Evolutionary conservation across 305 asterid species (phyloP).

Genomic region (Stenogyne calaminthoides): DNA sequence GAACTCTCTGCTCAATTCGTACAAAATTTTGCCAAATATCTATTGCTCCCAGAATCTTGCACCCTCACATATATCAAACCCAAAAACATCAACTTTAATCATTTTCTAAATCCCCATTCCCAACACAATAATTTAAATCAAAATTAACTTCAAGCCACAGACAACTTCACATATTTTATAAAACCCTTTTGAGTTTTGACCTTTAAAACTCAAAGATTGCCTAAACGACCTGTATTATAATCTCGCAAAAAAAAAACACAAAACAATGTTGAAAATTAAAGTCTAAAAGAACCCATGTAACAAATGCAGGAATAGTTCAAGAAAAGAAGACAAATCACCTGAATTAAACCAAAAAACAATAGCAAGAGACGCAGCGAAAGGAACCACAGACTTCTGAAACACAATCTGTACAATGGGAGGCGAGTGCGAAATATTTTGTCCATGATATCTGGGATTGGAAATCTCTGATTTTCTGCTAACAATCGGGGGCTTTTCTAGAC

Average conservation of each 20-base stretch:
- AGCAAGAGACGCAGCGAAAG: constrained; percentile 55
- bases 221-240: neutral
- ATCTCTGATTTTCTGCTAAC: constrained; percentile 29
- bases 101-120: constrained; percentile 2
- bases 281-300: constrained; percentile 5
- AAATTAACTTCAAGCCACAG: neutral
- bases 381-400: constrained; percentile 41
- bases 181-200: neutral
- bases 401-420: constrained; percentile 20
- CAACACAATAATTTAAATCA: neutral
- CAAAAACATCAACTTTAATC: neutral
- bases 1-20: neutral
- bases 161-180: constrained; percentile 7
- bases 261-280: neutral
- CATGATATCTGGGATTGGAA: constrained; percentile 9
- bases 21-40: neutral
- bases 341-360: constrained; percentile 46
- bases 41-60: constrained; percentile 6
- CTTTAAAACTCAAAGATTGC: neutral
- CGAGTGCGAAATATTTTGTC: constrained; percentile 11
- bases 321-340: constrained; percentile 36
- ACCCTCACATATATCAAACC: neutral
- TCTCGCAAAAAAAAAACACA: neutral
- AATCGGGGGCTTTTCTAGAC: constrained; percentile 9
- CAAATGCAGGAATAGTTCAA: constrained; percentile 14